Conservation (phyloP, 805 yeast species). For the Hanseniaspora meyeri region DNA sequence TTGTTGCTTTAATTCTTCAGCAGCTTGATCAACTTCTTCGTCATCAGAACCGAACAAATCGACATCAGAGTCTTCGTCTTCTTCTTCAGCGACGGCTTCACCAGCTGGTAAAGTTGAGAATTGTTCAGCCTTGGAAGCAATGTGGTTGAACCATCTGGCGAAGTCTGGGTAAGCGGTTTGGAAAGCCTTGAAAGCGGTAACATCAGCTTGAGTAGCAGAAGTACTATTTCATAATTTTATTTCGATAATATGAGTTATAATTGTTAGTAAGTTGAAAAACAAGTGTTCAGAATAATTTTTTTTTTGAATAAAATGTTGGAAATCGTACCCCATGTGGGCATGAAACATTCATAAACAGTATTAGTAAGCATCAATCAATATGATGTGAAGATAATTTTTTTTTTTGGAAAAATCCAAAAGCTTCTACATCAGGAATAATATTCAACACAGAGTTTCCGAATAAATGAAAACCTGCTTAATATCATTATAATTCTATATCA, state of each 20-base stretch:
- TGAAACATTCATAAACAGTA: too few relatives aligned
- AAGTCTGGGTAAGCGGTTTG: constrained; percentile 84
- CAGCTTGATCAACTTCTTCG: constrained; percentile 91
- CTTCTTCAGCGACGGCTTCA: constrained; percentile 46
- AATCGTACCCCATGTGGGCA: too few relatives aligned
- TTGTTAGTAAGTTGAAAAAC: constrained; percentile 3
- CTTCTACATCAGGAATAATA: too few relatives aligned
- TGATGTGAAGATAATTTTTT: too few relatives aligned
- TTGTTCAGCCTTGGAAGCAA: constrained; percentile 82
- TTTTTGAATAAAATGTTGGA: too few relatives aligned
- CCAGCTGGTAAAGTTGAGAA: constrained; percentile 74
- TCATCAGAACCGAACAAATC: constrained; percentile 80
- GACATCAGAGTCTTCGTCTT: constrained; percentile 82
- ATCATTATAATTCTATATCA: neutral
- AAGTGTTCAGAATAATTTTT: neutral
- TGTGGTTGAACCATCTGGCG: constrained; percentile 98
- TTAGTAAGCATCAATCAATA: too few relatives aligned
- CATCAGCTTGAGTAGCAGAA: constrained; percentile 92
- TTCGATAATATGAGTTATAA: constrained; percentile 13
- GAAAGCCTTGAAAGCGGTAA: constrained; percentile 85
- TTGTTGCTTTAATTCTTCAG: constrained; percentile 93
- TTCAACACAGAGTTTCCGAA: too few relatives aligned
- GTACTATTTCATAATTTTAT: constrained; percentile 36
- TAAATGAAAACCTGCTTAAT: neutral
- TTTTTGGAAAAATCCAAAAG: too few relatives aligned